phyloP scores from a whole-genome alignment of 805 yeast species.

The Wickerhamiella qilinensis region DNA sequence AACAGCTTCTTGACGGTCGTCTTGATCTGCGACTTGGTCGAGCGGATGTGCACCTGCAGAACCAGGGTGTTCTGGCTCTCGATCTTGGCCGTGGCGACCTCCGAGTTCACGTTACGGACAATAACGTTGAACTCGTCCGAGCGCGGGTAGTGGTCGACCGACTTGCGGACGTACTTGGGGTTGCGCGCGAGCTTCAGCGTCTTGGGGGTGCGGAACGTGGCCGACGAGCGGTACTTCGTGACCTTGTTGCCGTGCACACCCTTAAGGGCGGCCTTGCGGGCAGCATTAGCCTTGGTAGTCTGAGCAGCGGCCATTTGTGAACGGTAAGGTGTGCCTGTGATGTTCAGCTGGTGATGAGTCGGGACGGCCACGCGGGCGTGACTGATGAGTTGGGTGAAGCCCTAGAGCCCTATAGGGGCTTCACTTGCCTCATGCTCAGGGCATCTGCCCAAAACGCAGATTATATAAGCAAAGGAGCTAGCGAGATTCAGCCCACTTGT shows the following conservation, averaged over 20 bases:
- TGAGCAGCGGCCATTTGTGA: conserved; percentile 19
- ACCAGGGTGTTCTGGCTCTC: conserved; percentile 99
- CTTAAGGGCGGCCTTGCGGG: conserved; percentile 97
- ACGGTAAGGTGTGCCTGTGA: conserved; percentile 1
- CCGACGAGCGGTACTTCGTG: conserved; percentile 81
- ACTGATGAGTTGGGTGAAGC: no score
- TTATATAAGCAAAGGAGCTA: no score
- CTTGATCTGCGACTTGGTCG: conserved; percentile 98
- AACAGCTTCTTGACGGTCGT: conserved; percentile 95
- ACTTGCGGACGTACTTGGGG: conserved; percentile 89
- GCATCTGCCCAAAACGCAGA: no score
- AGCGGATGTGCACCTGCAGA: conserved; percentile 91
- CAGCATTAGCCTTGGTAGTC: conserved; percentile 75
- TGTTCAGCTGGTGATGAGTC: no score
- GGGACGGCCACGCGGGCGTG: no score
- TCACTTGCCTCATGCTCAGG: no score
- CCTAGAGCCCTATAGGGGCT: no score
- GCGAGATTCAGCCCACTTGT: no score
- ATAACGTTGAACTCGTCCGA: conserved; percentile 89
- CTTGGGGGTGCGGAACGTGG: conserved; percentile 96
- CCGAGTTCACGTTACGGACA: conserved; percentile 90
- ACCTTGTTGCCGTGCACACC: conserved; percentile 89
- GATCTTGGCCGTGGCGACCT: conserved; percentile 98
- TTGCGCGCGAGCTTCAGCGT: conserved; percentile 84
- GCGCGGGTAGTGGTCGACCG: conserved; percentile 96